Conservation (phyloP, 768 basidiomycete species). For the Phlegmacium glaucopus region DNA sequence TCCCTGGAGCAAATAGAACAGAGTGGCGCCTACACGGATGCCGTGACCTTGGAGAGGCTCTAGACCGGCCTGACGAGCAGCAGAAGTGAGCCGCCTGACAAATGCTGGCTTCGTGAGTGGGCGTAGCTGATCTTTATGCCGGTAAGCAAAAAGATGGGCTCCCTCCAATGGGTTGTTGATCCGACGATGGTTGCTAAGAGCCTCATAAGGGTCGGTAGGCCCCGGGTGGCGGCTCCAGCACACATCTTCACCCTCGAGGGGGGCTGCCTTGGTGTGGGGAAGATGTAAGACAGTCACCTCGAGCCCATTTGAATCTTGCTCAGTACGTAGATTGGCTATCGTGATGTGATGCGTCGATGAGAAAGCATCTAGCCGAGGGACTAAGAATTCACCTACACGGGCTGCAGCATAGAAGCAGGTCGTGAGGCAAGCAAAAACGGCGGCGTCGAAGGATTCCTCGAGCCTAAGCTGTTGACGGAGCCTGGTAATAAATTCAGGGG, state of each 20-base stretch:
- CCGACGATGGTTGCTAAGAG: conserved; percentile 9
- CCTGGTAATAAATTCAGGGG: conserved; percentile 15
- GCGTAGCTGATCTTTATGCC: not conserved
- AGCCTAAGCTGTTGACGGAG: conserved; percentile 23
- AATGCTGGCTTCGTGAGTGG: conserved; percentile 29
- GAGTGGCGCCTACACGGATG: conserved; percentile 21
- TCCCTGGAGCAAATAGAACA: conserved; percentile 31
- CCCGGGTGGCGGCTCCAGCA: conserved; percentile 23
- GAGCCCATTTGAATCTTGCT: conserved; percentile 8
- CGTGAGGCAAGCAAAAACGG: not conserved
- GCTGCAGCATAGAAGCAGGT: not conserved
- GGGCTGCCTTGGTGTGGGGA: not conserved
- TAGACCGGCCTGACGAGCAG: conserved; percentile 2
- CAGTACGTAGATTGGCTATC: not conserved
- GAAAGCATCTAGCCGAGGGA: not conserved
- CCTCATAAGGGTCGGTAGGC: conserved; percentile 17
- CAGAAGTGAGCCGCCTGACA: not conserved
- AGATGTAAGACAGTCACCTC: conserved; percentile 13
- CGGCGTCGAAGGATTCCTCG: conserved; percentile 10
- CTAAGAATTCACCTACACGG: not conserved
- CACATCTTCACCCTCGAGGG: not conserved
- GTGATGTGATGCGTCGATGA: not conserved
- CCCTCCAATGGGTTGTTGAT: conserved; percentile 3
- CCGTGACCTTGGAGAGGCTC: conserved; percentile 20
- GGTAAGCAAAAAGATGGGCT: conserved; percentile 26